Percentiles rank a stretch among this genome's conserved stretches.
These are phyloP conservation scores for Torulaspora franciscae DNA, from an alignment of 805 yeast genomes.

Conservation along the genomic window DNA sequence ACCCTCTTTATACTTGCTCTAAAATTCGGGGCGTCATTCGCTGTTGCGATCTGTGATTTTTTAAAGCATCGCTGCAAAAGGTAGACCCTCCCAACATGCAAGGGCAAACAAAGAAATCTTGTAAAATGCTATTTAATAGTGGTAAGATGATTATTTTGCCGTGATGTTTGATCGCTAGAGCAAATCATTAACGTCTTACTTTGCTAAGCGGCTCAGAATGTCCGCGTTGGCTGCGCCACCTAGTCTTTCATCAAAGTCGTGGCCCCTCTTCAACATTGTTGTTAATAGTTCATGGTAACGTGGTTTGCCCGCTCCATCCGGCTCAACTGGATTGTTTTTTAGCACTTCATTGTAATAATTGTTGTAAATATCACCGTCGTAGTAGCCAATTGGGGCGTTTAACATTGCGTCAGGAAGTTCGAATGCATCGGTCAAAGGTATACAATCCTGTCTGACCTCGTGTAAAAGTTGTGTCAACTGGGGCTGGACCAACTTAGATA, in stretches of 20 bases:
- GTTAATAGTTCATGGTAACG: slow-evolving; percentile 35
- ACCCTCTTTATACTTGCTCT: not conserved
- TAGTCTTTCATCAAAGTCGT: slow-evolving; percentile 37
- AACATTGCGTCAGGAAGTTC: slow-evolving; percentile 73
- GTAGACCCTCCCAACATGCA: not conserved
- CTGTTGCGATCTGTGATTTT: slow-evolving; percentile 2
- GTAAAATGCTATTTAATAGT: not conserved
- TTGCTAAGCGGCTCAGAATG: slow-evolving; percentile 32
- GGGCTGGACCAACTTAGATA: slow-evolving; percentile 40
- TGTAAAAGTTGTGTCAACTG: slow-evolving; percentile 45
- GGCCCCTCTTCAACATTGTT: slow-evolving; percentile 38
- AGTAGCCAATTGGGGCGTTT: slow-evolving; percentile 76
- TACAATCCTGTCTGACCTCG: slow-evolving; percentile 58
- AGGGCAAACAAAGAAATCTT: not conserved
- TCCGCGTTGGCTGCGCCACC: slow-evolving; percentile 33
- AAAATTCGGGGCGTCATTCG: not conserved
- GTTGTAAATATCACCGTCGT: slow-evolving; percentile 78
- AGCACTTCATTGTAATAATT: slow-evolving; percentile 64
- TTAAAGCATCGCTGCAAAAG: not conserved
- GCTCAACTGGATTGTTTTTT: slow-evolving; percentile 48
- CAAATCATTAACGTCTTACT: slow-evolving; percentile 10
- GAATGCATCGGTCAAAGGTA: slow-evolving; percentile 80
- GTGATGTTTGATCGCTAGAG: not conserved
- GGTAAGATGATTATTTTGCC: not conserved
- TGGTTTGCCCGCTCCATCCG: slow-evolving; percentile 50